These are phyloP conservation scores for Chenopodium berlandieri DNA, from an alignment of 148 eudicot species.

Conservation along the genomic window DNA sequence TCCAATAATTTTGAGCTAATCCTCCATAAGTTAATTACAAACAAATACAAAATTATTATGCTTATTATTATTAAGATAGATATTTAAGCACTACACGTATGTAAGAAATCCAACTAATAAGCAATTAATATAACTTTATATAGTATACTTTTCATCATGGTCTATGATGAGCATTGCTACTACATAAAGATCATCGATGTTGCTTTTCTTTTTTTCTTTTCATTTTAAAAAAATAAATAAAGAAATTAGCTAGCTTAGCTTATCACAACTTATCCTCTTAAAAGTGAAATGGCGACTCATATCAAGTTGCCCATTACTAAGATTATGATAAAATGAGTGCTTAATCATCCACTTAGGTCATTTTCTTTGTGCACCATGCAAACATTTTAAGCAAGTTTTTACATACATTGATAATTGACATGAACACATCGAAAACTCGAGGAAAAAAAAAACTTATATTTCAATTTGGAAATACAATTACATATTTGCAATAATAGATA, in stretches of 20 bases:
- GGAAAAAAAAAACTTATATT: too few species aligned
- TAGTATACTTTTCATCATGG: conserved; percentile 5
- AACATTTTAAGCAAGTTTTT: neutral
- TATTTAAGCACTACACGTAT: neutral
- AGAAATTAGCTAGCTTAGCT: conserved; percentile 1
- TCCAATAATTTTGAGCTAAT: neutral
- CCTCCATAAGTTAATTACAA: neutral
- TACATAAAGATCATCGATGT: conserved; percentile 14
- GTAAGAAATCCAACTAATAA: conserved; percentile 4
- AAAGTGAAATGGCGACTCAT: conserved; percentile 17
- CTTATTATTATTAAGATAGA: neutral
- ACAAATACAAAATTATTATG: neutral
- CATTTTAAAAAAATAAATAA: neutral
- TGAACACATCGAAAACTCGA: too few species aligned
- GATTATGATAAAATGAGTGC: neutral
- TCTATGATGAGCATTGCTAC: conserved; percentile 17
- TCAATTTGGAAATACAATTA: neutral
- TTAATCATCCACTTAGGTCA: neutral
- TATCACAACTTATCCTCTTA: conserved; percentile 32
- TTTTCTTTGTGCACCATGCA: conserved; percentile 9
- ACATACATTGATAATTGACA: too few species aligned
- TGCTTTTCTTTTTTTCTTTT: conserved; percentile 10
- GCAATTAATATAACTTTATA: neutral
- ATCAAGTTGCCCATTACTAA: conserved; percentile 20
- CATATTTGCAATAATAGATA: neutral